Conservation (phyloP, 1,284 basidiomycete genomes). For the Sporisorium reilianum region DNA sequence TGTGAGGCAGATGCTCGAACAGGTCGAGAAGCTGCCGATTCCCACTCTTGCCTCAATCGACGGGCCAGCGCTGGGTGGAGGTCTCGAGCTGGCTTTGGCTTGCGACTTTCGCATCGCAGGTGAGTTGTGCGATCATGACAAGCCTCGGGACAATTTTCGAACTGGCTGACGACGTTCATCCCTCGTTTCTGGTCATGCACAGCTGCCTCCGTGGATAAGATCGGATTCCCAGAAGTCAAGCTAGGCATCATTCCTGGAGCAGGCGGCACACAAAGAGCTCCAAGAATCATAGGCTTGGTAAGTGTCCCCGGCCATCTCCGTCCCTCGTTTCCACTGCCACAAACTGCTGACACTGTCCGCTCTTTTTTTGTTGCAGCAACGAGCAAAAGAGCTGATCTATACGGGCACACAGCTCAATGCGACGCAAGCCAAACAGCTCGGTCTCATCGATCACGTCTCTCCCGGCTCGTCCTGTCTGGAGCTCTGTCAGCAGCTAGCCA, state of each 20-base stretch:
- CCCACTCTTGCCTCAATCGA: constrained; percentile 94
- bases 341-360: neutral
- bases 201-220: constrained; percentile 24
- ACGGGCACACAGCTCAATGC: constrained; percentile 21
- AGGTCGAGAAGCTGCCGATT: constrained; percentile 82
- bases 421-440: constrained; percentile 19
- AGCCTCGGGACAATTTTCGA: neutral
- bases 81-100: constrained; percentile 84
- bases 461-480: constrained; percentile 15
- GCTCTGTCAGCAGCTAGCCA: constrained; percentile 14
- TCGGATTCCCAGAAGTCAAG: constrained; percentile 37
- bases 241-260: constrained; percentile 81
- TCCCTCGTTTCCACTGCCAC: neutral
- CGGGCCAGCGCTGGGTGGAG: constrained; percentile 90
- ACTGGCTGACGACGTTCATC: neutral
- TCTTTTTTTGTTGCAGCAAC: neutral
- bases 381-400: constrained; percentile 35
- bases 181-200: constrained; percentile 2
- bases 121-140: constrained; percentile 6
- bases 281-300: constrained; percentile 25
- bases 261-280: constrained; percentile 38
- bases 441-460: constrained; percentile 24
- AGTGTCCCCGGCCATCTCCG: neutral
- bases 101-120: constrained; percentile 88
- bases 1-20: constrained; percentile 78